phyloP scores from a whole-genome alignment of 495 filamentous ascomycete species.

The Lasiosphaeria miniovina region DNA sequence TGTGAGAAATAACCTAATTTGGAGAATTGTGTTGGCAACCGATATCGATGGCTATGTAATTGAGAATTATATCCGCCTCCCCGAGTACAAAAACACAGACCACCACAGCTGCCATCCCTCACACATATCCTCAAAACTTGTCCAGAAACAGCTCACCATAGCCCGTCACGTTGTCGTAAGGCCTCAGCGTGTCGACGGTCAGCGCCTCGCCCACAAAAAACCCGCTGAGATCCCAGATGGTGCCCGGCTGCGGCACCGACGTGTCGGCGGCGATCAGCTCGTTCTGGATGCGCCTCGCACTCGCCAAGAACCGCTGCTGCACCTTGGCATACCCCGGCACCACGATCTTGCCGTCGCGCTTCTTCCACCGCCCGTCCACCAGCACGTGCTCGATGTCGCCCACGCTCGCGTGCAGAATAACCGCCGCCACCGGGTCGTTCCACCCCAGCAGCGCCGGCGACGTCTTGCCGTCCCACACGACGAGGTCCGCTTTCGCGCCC shows the following conservation, averaged over 20 bases:
- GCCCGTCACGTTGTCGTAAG: conserved; percentile 11
- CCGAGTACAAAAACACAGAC: no score
- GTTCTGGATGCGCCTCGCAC: conserved; percentile 27
- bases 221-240: conserved; percentile 3
- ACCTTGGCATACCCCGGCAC: conserved; percentile 27
- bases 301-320: conserved; percentile 30
- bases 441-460: conserved; percentile 47
- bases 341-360: conserved; percentile 36
- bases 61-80: no score
- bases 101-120: no score
- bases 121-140: background rate
- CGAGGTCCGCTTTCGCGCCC: conserved; percentile 48
- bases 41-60: no score
- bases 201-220: conserved; percentile 4
- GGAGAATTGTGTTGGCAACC: no score
- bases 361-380: conserved; percentile 44
- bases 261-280: conserved; percentile 3
- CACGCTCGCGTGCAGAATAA: conserved; percentile 48
- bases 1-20: no score
- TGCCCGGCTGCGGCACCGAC: conserved; percentile 3
- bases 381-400: conserved; percentile 48
- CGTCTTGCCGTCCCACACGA: conserved; percentile 44
- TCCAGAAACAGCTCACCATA: conserved; percentile 11
- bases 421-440: conserved; percentile 50
- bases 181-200: conserved; percentile 11